Evolutionary conservation across 177 flowering plant species (phyloP), one percentile per base, ranked within the genome.

Genomic region (Vitis hybrid): DNA sequence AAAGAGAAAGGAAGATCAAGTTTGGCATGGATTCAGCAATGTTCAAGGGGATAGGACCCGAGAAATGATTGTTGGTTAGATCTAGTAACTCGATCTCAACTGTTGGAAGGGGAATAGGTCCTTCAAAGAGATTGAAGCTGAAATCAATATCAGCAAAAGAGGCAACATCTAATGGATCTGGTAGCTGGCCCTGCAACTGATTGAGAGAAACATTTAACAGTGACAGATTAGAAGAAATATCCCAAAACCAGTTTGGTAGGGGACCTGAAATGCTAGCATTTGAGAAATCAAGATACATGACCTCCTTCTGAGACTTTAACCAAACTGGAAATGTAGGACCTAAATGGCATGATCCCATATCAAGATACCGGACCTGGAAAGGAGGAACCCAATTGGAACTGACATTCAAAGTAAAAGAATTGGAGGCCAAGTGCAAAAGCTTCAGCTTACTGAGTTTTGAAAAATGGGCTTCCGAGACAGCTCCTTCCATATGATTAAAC

Each of bases 171-270:
- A 83, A 67, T 15, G 83, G 77, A 58, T 72, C 80, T 48, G 84
- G 87, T 3, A 83, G 60, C 66, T 75, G 78, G 22, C 86, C 87
- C 49, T 69, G 59, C 57, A 85, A 72, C 33, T 69, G 77, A 65
- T 82, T 87, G 64, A 64, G 22, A 13, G 90, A 83, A 33, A 80
- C 74, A 65, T 83, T 78, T 31, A 85, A 20, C 22, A 68, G 57
- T 2, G 74, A 70, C 1, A 85, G 71, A 48, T 83, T 74, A 11
- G 68, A 57, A 26, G 85, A 79, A 18, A 83, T 60, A 19, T 79
- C 79, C 87, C 87, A 85, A 33, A 87, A 84, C 88, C 88, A 87
- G 14, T 55, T 22, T 0, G 89, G 87, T 22, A 87, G 70, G 19
- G 77, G 2, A 39, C 65, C 81, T 31, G 82, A 78, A 57, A 87